These are phyloP conservation scores for Russula ochroleuca DNA, from an alignment of 768 basidiomycete species.

Conservation along the genomic window DNA sequence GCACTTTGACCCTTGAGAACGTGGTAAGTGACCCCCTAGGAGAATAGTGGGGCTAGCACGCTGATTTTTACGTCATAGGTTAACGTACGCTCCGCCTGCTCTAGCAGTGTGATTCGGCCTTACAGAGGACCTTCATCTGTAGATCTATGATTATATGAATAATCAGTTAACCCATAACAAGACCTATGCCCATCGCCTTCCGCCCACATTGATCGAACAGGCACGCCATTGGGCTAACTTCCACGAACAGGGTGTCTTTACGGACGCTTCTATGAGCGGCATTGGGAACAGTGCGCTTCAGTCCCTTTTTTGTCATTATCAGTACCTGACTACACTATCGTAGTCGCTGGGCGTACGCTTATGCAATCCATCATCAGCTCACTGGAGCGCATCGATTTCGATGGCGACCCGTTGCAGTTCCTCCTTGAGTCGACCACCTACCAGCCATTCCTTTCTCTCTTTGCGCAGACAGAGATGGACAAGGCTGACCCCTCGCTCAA, in stretches of 20 bases:
- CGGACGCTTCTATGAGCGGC: constrained; percentile 52
- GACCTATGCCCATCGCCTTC: constrained; percentile 73
- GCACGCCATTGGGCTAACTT: constrained; percentile 71
- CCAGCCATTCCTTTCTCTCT: constrained; percentile 87
- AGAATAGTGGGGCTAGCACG: background rate
- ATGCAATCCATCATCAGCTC: constrained; percentile 66
- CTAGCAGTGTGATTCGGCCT: background rate
- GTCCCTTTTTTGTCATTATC: too few species aligned
- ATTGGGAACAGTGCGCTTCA: constrained; percentile 70
- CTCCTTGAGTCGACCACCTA: constrained; percentile 77
- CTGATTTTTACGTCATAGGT: constrained; percentile 45
- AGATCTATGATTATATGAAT: constrained; percentile 78
- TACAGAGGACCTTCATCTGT: constrained; percentile 12
- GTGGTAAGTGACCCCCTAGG: constrained; percentile 44
- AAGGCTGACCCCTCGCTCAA: constrained; percentile 54
- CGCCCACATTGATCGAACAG: constrained; percentile 73
- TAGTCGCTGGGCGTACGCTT: constrained; percentile 81
- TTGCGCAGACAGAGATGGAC: constrained; percentile 67
- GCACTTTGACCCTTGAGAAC: constrained; percentile 63
- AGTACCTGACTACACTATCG: constrained; percentile 2
- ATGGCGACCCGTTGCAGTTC: constrained; percentile 75
- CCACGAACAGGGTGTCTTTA: constrained; percentile 77
- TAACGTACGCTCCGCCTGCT: constrained; percentile 51
- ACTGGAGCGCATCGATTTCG: constrained; percentile 74
- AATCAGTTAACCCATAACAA: constrained; percentile 76